Evolutionary conservation across 2,329 filamentous ascomycete species (phyloP), one percentile per base, ranked within the genome.

Genomic region (Trichoderma gracile): DNA sequence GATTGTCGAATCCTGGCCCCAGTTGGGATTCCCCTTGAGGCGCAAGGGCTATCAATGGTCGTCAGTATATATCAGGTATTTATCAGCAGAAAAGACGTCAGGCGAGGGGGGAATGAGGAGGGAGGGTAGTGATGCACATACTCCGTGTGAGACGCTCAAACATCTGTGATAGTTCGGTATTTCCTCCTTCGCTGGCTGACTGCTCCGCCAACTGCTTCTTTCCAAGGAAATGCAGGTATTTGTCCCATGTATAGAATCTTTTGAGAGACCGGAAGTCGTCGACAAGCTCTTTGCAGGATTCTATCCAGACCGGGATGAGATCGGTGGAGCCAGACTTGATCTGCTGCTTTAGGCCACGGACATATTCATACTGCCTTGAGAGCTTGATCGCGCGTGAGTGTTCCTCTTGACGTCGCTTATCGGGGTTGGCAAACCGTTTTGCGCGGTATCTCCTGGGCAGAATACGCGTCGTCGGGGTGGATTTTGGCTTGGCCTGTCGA

Each of bases 161-260:
- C 80, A 87, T 81, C 47, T 82, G 80, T 7, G 83, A 77, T 2
- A 87, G 75, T 64, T 82, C 82, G 3, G 76, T 79, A 60, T 73
- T 71, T 71, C 80, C 69, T 66, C 73, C 68, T 14, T 69, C 69
- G 6, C 65, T 62, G 19, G 66, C 66, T 3, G 66, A 59, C 14
- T 70, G 67, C 14, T 72, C 68, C 15, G 68, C 47, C 5, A 70
- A 68, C 9, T 67, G 67, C 27, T 71, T 75, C 3, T 71, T 69
- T 4, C 85, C 80, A 67, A 87, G 75, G 71, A 87, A 86, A 64
- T 80, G 79, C 55, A 88, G 77, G 68, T 87, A 88, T 71, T 86
- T 87, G 65, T 89, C 86, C 85, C 85, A 89, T 1, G 85, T 82
- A 69, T 88, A 89, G 68, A 89, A 89, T 55, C 84, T 81, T 69